These are phyloP conservation scores for Paxillus ammoniavirescens DNA, from an alignment of 768 basidiomycete genomes.

Conservation along the genomic window DNA sequence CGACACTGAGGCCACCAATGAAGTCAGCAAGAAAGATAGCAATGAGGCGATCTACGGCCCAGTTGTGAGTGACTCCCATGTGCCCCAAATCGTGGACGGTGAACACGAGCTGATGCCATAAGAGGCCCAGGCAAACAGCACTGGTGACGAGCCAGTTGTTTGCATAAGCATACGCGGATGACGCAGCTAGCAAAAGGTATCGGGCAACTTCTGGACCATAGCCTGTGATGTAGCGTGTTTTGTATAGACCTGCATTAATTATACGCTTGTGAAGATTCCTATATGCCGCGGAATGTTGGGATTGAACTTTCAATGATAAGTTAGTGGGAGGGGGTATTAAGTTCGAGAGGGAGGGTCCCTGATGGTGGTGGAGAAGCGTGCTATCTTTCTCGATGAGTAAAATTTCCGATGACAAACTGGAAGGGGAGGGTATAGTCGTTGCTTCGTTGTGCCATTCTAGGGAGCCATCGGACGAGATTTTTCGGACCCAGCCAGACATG, in stretches of 20 bases:
- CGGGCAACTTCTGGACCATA: constrained; percentile 89
- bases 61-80: constrained; percentile 88
- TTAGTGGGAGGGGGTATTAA: constrained; percentile 53
- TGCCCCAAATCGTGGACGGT: constrained; percentile 94
- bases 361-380: constrained; percentile 23
- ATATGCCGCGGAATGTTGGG: constrained; percentile 74
- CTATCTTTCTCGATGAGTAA: constrained; percentile 55
- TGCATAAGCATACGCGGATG: constrained; percentile 61
- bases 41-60: constrained; percentile 75
- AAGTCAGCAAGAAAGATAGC: constrained; percentile 81
- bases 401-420: constrained; percentile 49
- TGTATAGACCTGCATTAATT: constrained; percentile 78
- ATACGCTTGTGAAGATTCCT: constrained; percentile 74
- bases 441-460: constrained; percentile 67
- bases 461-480: constrained; percentile 41
- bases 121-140: constrained; percentile 78
- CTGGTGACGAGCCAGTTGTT: constrained; percentile 68
- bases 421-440: constrained; percentile 33
- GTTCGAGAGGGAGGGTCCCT: constrained; percentile 40
- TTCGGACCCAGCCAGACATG: constrained; percentile 78
- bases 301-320: constrained; percentile 57
- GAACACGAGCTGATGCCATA: constrained; percentile 97
- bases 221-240: constrained; percentile 78
- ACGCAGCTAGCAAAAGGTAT: constrained; percentile 60
- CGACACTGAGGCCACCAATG: constrained; percentile 89